phyloP scores from a whole-genome alignment of 2,329 filamentous ascomycete genomes.

The Torrubiella hemipterigena region DNA sequence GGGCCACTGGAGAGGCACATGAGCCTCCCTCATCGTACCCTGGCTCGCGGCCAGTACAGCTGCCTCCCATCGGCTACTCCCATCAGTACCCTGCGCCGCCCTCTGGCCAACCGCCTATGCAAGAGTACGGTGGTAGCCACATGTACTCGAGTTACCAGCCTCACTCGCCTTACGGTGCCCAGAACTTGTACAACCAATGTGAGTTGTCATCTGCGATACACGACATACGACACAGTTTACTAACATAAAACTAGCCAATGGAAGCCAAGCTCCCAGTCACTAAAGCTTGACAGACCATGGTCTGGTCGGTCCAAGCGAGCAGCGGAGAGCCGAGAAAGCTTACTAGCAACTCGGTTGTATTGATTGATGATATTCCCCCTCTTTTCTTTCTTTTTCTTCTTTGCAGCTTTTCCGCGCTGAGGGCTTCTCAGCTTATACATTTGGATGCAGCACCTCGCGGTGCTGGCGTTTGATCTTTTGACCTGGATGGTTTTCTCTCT shows the following conservation, averaged over 20 bases:
- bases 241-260: slow-evolving; percentile 6
- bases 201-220: slow-evolving; percentile 18
- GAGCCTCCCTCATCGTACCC: slow-evolving; percentile 42
- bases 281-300: slow-evolving; percentile 2
- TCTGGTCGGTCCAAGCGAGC: not conserved
- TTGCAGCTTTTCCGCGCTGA: not conserved
- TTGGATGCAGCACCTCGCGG: not conserved
- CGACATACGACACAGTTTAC: slow-evolving; percentile 12
- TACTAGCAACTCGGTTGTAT: not conserved
- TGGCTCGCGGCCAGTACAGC: slow-evolving; percentile 47
- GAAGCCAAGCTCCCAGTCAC: slow-evolving; percentile 7
- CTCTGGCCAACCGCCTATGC: slow-evolving; percentile 36
- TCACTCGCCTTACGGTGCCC: slow-evolving; percentile 45
- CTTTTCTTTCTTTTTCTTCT: not conserved
- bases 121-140: slow-evolving; percentile 42
- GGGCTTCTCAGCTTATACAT: not conserved
- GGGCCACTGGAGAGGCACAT: slow-evolving; percentile 38
- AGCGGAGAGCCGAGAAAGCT: not conserved
- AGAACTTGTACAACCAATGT: slow-evolving; percentile 50
- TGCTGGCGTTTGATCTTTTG: too few species aligned
- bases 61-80: slow-evolving; percentile 67
- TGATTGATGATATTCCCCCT: slow-evolving; percentile 5
- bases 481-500: too few species aligned
- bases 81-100: slow-evolving; percentile 57
- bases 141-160: slow-evolving; percentile 47